These are phyloP conservation scores for Macrocybe gigantea DNA, from an alignment of 768 basidiomycete species.

Conservation along the genomic window DNA sequence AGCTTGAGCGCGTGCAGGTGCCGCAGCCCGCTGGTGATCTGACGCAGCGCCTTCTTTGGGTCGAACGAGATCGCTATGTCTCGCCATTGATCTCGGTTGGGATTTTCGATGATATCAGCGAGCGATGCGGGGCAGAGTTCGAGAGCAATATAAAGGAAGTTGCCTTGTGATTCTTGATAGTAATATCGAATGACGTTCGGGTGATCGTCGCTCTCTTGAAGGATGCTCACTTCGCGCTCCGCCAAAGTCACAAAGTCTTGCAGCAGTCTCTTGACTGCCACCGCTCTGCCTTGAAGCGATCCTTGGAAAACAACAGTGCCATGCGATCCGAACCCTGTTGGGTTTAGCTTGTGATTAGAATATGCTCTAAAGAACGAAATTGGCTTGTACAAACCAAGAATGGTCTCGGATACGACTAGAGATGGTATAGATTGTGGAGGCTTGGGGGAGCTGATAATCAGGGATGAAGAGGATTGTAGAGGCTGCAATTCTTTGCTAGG, in stretches of 20 bases:
- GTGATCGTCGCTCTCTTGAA: constrained; percentile 97
- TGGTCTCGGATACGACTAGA: constrained; percentile 63
- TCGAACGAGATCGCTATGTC: constrained; percentile 77
- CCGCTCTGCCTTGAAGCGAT: constrained; percentile 92
- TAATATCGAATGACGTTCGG: constrained; percentile 98
- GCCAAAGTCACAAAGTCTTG: constrained; percentile 96
- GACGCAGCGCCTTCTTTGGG: constrained; percentile 80
- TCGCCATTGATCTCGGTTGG: constrained; percentile 60
- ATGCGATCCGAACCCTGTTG: constrained; percentile 86
- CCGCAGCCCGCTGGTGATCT: constrained; percentile 82
- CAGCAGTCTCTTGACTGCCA: constrained; percentile 96
- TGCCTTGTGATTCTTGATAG: constrained; percentile 90
- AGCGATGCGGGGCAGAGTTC: constrained; percentile 91
- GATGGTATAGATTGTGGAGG: constrained; percentile 34
- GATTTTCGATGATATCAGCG: constrained; percentile 79
- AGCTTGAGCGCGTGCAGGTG: constrained; percentile 94
- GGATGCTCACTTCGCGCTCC: constrained; percentile 85
- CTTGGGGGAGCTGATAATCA: constrained; percentile 19
- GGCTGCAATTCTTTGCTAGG: too few relatives aligned
- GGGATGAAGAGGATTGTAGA: constrained; percentile 12
- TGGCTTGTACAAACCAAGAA: constrained; percentile 51
- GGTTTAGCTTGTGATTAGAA: constrained; percentile 1
- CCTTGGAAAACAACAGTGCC: constrained; percentile 95
- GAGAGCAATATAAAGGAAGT: constrained; percentile 96
- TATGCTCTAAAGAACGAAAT: background rate